Evolutionary conservation across 2,329 filamentous ascomycete species (phyloP), one percentile per base, ranked within the genome.

Genomic region (Calonectria henricotiae): DNA sequence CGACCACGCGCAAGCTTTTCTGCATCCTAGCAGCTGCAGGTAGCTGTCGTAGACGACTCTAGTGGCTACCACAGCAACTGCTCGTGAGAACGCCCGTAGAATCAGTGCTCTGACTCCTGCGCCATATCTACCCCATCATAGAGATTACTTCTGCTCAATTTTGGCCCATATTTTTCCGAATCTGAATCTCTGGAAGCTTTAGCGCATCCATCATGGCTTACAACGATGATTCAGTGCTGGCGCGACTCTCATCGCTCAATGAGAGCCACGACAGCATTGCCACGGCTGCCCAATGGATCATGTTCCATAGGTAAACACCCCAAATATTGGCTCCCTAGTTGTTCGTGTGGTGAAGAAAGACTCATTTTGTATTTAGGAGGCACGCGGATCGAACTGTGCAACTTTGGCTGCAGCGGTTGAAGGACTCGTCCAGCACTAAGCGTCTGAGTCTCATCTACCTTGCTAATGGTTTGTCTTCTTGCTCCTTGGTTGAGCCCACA

Each of bases 231-330:
- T 94, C 95, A 55, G 95, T 99, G 67, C 91, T 95, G 82, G 94
- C 96, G 65, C 98, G 98, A 86, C 92, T 99, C 65, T 97, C 95
- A 37, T 94, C 95, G 47, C 89, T 99, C 72, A 98, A 98, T 83
- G 97, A 99, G 84, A 97, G 95, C 12, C 96, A 99, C 82, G 96
- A 99, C 81, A 97, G 95, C 84, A 98, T 99, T 79, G 90, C 97
- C 71, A 96, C 94, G 41, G 95, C 97, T 72, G 95, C 96, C 68
- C 96, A 98, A 91, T 99, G 97, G 97, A 96, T 99, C 72, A 97
- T 99, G 93, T 99, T 99, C 82, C 96, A 99, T 85, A 93, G 95
- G 95, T 97, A 91, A 82, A 69, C 27, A 15, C 43, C 25, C 20
- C 32, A 25, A 17, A 39, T 8, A 55, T 37, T 32, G 51, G 51